Conservation (phyloP, 164 flowering plant species). For the Piper longum region DNA sequence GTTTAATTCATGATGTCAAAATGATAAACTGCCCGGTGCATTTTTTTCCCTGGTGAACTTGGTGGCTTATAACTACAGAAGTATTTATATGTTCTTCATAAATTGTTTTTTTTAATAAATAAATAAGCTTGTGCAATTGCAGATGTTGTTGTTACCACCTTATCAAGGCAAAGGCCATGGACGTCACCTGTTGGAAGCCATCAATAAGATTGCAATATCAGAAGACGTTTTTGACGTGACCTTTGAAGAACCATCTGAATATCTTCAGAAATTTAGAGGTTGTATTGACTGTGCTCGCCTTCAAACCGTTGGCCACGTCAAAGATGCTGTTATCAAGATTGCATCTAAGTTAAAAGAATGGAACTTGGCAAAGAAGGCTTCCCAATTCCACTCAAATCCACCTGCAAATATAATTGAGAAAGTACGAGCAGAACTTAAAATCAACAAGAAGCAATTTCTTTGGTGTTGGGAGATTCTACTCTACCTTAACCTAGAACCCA, state of each 20-base stretch:
- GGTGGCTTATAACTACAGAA: too few species aligned
- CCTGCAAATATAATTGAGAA: slow-evolving; percentile 35
- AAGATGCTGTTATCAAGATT: slow-evolving; percentile 7
- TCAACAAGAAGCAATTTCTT: slow-evolving; percentile 74
- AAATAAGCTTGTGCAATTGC: slow-evolving; percentile 9
- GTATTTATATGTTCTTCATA: neutral
- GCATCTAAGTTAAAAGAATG: slow-evolving; percentile 26
- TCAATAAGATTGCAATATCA: slow-evolving; percentile 48
- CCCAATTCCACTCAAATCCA: slow-evolving; percentile 29
- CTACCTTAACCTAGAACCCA: slow-evolving; percentile 50
- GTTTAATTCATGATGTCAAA: too few species aligned
- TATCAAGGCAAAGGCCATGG: slow-evolving; percentile 83
- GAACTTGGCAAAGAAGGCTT: slow-evolving; percentile 41
- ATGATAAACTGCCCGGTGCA: too few species aligned
- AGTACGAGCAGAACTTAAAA: slow-evolving; percentile 51
- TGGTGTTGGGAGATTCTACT: slow-evolving; percentile 92
- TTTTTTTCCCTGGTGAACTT: too few species aligned
- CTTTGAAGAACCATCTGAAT: slow-evolving; percentile 76
- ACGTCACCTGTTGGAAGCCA: slow-evolving; percentile 45
- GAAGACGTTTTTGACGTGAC: slow-evolving; percentile 71
- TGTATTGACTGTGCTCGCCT: slow-evolving; percentile 56
- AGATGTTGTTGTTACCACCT: slow-evolving; percentile 83
- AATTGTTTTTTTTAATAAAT: too few species aligned
- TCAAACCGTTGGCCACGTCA: slow-evolving; percentile 21
- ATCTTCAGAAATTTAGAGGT: slow-evolving; percentile 67